Conservation (phyloP, 2,329 filamentous ascomycete species). For the Colletotrichum theobromicola region DNA sequence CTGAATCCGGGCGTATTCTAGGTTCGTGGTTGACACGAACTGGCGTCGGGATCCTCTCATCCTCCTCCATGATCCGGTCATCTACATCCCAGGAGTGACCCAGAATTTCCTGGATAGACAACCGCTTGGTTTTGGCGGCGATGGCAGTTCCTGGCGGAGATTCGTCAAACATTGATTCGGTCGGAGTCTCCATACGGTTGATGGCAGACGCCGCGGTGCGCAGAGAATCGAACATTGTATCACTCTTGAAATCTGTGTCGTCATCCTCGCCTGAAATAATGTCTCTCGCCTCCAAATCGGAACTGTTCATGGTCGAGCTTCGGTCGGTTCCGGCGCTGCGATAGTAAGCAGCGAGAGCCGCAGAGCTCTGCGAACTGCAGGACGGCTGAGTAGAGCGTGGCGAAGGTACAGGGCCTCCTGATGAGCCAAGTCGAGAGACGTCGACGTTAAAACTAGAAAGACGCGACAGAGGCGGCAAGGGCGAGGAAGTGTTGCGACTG, state of each 20-base stretch:
- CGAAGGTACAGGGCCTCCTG: constrained; percentile 41
- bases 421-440: constrained; percentile 50
- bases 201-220: constrained; percentile 74
- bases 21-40: constrained; percentile 42
- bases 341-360: constrained; percentile 45
- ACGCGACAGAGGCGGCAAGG: constrained; percentile 58
- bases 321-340: constrained; percentile 50
- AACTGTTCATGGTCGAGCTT: constrained; percentile 71
- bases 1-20: constrained; percentile 24
- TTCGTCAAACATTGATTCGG: constrained; percentile 84
- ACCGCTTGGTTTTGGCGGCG: constrained; percentile 56
- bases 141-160: constrained; percentile 67
- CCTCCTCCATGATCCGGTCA: constrained; percentile 66
- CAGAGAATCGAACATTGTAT: constrained; percentile 78
- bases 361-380: constrained; percentile 45
- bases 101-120: constrained; percentile 65
- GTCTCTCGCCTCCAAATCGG: constrained; percentile 70
- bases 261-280: constrained; percentile 75
- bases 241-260: constrained; percentile 79
- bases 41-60: constrained; percentile 61
- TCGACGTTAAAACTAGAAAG: constrained; percentile 62
- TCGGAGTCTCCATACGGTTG: constrained; percentile 70
- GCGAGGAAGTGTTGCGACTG: constrained; percentile 58
- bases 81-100: constrained; percentile 60
- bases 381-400: constrained; percentile 47